Conservation (phyloP, 2,329 filamentous ascomycete species). For the Talaromyces marneffei region DNA sequence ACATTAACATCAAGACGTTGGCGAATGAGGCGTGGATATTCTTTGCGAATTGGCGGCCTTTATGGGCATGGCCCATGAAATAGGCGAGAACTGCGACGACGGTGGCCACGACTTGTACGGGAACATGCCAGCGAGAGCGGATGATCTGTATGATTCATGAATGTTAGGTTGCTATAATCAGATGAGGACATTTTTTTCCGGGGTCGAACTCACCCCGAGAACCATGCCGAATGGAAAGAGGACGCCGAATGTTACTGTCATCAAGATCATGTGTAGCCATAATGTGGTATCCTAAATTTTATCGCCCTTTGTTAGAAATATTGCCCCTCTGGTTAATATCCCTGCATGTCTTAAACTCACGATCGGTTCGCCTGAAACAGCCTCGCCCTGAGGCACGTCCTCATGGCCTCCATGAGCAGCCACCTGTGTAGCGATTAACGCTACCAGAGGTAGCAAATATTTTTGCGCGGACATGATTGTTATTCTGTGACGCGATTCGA, state of each 20-base stretch:
- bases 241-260: slow-evolving; percentile 81
- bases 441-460: slow-evolving; percentile 20
- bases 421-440: slow-evolving; percentile 25
- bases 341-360: slow-evolving; percentile 52
- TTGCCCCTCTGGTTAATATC: background rate
- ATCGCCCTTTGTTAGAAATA: slow-evolving; percentile 9
- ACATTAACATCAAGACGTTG: slow-evolving; percentile 70
- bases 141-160: slow-evolving; percentile 56
- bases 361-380: slow-evolving; percentile 66
- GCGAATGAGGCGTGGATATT: slow-evolving; percentile 82
- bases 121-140: slow-evolving; percentile 90
- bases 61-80: slow-evolving; percentile 85
- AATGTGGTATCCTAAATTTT: slow-evolving; percentile 62
- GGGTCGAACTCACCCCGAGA: slow-evolving; percentile 59
- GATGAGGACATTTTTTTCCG: background rate
- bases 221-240: slow-evolving; percentile 96
- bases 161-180: background rate
- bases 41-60: slow-evolving; percentile 74
- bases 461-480: slow-evolving; percentile 7
- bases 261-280: slow-evolving; percentile 90
- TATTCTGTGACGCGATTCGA: background rate
- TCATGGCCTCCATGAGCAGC: slow-evolving; percentile 51
- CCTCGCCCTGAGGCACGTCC: slow-evolving; percentile 61
- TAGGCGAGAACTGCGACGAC: slow-evolving; percentile 75
- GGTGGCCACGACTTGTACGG: slow-evolving; percentile 70